Evolutionary conservation across 139 green algal species (phyloP).

Genomic region (Picochlorum costavermella): DNA sequence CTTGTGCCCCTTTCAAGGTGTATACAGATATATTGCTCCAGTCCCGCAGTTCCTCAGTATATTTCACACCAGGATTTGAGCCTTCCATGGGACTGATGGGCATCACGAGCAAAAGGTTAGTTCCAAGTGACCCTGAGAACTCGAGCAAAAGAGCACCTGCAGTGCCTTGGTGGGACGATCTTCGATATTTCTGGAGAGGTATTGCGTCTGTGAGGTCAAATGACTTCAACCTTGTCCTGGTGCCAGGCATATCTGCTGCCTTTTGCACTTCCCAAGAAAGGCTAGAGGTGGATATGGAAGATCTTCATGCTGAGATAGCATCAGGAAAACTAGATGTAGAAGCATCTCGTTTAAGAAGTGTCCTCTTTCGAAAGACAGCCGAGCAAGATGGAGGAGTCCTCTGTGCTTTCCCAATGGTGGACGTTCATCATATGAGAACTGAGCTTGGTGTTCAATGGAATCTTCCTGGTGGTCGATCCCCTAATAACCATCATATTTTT

Average conservation of each 20-base stretch:
- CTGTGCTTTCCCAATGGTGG: conserved; percentile 32
- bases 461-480: conserved; percentile 33
- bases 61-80: conserved; percentile 45
- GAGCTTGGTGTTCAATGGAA: conserved; percentile 15
- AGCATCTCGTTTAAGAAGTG: background rate
- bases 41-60: conserved; percentile 23
- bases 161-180: conserved; percentile 41
- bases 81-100: conserved; percentile 38
- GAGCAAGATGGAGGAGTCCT: conserved; percentile 29
- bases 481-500: conserved; percentile 52
- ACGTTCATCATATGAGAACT: background rate
- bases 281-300: background rate
- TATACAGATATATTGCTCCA: conserved; percentile 52
- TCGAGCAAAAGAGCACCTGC: conserved; percentile 16
- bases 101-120: conserved; percentile 41
- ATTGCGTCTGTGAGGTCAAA: background rate
- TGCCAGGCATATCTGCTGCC: background rate
- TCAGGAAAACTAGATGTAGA: conserved; percentile 27
- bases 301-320: background rate
- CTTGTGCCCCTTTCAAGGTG: conserved; percentile 40
- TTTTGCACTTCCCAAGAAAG: background rate
- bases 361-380: conserved; percentile 18
- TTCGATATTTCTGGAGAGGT: conserved; percentile 53
- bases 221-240: conserved; percentile 5
- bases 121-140: conserved; percentile 27